Evolutionary conservation across 2,329 filamentous ascomycete genomes (phyloP), one percentile per base, ranked within the genome.

Genomic region (Colletotrichum sp.): DNA sequence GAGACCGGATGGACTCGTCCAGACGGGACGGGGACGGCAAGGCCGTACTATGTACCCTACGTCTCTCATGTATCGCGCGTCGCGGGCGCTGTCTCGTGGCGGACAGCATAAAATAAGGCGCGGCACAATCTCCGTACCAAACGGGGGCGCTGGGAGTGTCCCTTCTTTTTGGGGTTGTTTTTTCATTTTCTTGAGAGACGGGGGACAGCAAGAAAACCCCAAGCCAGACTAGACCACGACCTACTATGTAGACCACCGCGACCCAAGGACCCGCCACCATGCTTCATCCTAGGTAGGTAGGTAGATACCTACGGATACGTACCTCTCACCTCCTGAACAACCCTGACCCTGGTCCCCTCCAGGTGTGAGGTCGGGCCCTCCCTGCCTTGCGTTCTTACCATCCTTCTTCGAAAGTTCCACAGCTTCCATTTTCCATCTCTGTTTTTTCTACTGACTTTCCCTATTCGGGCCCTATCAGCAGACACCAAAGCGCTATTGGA

Each of bases 381-480:
- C 67, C 63, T 67, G 34, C 32, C 21, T 43, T 30, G 10, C n/a
- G 16, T 38, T 34, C 64, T 58, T 12, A 62, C 43, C 38, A 43
- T 9, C 56, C 56, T 68, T 68, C 61, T 66, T 74, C 61, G 24
- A 71, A 71, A 61, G 52, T 75, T 75, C 73, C 69, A 73, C 36
- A 21, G 48, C 38, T 73, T 73, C 73, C 73, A 75, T 68, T 69
- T 48, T 43, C 18, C 56, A 21, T 69, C 32, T 32, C 30, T 52
- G 32, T 48, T n/a, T 32, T 64, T 63, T 64, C 14, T 24, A 14
- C 14, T 7, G 30, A 13, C 73, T 56, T 63, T 63, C 30, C 73
- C 63, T 21, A 56, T 73, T 43, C 6, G 21, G 56, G 56, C 9
- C 36, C 7, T 7, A 58, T 59, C 62, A 36, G 34, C 18, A 34